These are phyloP conservation scores for Colletotrichum navitas DNA, from an alignment of 2,329 filamentous ascomycete species.

Conservation along the genomic window DNA sequence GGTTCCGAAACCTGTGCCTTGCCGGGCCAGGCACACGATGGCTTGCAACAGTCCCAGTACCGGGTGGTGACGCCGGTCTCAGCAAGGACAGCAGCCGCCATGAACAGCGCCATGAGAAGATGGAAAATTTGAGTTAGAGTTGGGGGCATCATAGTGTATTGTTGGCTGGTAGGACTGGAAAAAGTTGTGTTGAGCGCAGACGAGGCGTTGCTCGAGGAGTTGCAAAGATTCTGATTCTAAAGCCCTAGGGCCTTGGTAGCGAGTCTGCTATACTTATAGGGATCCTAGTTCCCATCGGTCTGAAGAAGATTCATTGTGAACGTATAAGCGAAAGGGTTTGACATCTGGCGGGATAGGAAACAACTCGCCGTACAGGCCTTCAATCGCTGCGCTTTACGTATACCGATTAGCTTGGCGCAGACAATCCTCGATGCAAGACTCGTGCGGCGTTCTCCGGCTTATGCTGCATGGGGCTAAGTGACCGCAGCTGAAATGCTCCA, in stretches of 20 bases:
- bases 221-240: neutral
- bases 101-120: neutral
- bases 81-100: neutral
- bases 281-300: too few species aligned
- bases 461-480: neutral
- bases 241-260: neutral
- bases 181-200: neutral
- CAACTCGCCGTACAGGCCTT: neutral
- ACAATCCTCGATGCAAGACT: neutral
- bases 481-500: neutral
- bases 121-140: neutral
- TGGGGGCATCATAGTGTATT: neutral
- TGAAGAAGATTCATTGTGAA: neutral
- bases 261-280: neutral
- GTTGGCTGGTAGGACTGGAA: neutral
- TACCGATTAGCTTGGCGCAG: neutral
- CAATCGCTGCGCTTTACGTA: neutral
- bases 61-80: conserved; percentile 47
- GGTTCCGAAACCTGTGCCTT: conserved; percentile 66
- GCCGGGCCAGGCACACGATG: conserved; percentile 71
- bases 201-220: neutral
- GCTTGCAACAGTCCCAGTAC: conserved; percentile 79
- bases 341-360: neutral
- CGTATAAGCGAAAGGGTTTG: neutral
- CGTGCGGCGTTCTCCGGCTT: neutral